Evolutionary conservation across 1,139 yeast species (phyloP).

Genomic region (Geotrichum histeridarum): DNA sequence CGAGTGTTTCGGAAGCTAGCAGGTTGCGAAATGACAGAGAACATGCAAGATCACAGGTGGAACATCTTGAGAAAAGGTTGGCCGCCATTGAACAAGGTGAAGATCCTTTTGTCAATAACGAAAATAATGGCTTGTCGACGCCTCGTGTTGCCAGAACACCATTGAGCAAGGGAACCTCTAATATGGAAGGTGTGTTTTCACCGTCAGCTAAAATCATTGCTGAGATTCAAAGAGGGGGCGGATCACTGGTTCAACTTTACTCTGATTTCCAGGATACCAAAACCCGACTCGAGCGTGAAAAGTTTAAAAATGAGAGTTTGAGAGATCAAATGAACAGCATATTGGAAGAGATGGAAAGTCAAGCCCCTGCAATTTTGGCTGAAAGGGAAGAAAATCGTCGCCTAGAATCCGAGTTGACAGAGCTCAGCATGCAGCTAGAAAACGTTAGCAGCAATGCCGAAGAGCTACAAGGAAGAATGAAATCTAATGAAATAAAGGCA

Average conservation of each 20-base stretch:
- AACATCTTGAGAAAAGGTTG: conserved; percentile 30
- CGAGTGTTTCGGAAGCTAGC: conserved; percentile 33
- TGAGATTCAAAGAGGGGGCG: conserved; percentile 47
- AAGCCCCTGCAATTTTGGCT: conserved; percentile 72
- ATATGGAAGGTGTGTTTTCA: conserved; percentile 34
- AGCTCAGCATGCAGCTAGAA: conserved; percentile 47
- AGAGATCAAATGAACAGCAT: conserved; percentile 67
- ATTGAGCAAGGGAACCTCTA: conserved; percentile 10
- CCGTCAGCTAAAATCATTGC: conserved; percentile 47
- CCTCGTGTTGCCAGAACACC: conserved; percentile 15
- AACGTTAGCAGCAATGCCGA: conserved; percentile 43
- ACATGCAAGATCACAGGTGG: conserved; percentile 28
- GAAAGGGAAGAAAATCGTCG: conserved; percentile 51
- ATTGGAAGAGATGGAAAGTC: conserved; percentile 69
- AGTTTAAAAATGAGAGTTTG: conserved; percentile 63
- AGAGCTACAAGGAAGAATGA: conserved; percentile 35
- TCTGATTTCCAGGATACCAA: conserved; percentile 59
- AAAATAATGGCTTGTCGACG: conserved; percentile 7
- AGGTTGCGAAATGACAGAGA: conserved; percentile 33
- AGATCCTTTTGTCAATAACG: conserved; percentile 25
- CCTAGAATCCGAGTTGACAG: conserved; percentile 51
- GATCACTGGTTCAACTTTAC: conserved; percentile 63
- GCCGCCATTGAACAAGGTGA: conserved; percentile 34
- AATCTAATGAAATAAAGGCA: conserved; percentile 26
- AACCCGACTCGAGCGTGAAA: conserved; percentile 64